A percentile compares a stretch with the other conserved stretches of the same genome.
phyloP scores from a whole-genome alignment of 805 yeast genomes.

The Komagataella mondaviorum region DNA sequence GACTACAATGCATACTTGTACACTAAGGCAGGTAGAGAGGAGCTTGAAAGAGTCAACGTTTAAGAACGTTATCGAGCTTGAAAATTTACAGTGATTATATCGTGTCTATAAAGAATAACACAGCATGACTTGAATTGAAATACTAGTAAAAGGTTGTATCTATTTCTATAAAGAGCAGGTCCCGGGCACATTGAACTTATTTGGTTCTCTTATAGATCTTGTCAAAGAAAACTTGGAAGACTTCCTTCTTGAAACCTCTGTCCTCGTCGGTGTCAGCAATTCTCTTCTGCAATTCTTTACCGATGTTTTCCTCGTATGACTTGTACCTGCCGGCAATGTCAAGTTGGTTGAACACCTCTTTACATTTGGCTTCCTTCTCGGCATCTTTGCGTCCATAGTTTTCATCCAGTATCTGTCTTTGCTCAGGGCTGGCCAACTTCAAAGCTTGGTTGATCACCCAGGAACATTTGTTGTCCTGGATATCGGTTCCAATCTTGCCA shows the following conservation, averaged over 20 bases:
- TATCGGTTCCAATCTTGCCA: slow-evolving; percentile 98
- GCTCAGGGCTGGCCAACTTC: slow-evolving; percentile 62
- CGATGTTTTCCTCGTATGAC: slow-evolving; percentile 73
- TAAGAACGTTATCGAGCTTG: slow-evolving; percentile 4
- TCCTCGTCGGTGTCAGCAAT: slow-evolving; percentile 75
- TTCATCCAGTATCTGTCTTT: slow-evolving; percentile 68
- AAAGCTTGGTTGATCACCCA: slow-evolving; percentile 96
- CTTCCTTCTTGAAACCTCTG: slow-evolving; percentile 85
- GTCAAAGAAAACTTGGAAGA: slow-evolving; percentile 70
- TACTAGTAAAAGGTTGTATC: background rate
- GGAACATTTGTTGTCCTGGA: slow-evolving; percentile 95
- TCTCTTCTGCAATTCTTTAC: slow-evolving; percentile 39
- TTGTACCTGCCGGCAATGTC: slow-evolving; percentile 57
- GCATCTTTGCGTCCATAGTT: slow-evolving; percentile 84
- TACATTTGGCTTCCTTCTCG: slow-evolving; percentile 52
- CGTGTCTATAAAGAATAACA: background rate
- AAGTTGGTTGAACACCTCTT: slow-evolving; percentile 61
- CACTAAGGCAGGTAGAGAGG: slow-evolving; percentile 97
- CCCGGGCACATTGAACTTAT: slow-evolving; percentile 20
- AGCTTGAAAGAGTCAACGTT: slow-evolving; percentile 53
- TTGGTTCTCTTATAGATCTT: slow-evolving; percentile 93
- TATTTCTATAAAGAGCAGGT: background rate
- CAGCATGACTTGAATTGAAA: background rate
- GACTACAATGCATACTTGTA: slow-evolving; percentile 88
- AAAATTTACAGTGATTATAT: background rate